These are phyloP conservation scores for Diaporthe sp. DNA, from an alignment of 2,329 filamentous ascomycete genomes.

Conservation along the genomic window DNA sequence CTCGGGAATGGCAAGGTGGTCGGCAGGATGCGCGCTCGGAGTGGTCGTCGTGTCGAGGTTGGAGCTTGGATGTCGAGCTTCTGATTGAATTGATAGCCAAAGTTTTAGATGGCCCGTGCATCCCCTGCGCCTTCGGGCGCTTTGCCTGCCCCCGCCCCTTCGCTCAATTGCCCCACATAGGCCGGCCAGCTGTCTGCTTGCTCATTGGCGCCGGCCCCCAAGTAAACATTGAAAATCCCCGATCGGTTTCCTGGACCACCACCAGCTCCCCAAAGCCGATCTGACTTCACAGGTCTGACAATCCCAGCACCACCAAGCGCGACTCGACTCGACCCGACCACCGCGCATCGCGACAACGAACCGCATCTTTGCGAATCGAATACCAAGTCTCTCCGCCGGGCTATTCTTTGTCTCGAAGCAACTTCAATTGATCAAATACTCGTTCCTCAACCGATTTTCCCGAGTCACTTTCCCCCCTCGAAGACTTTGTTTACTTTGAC, in stretches of 20 bases:
- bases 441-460: background rate
- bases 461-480: background rate
- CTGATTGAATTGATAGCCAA: slow-evolving; percentile 17
- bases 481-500: slow-evolving; percentile 35
- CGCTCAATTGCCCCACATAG: background rate
- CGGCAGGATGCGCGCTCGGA: background rate
- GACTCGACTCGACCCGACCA: background rate
- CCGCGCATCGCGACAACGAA: slow-evolving; percentile 6
- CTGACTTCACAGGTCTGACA: slow-evolving; percentile 4
- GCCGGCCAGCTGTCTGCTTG: background rate
- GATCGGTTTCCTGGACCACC: slow-evolving; percentile 32
- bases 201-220: slow-evolving; percentile 40
- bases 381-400: background rate
- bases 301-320: slow-evolving; percentile 12
- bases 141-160: background rate
- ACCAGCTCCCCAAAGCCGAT: slow-evolving; percentile 1
- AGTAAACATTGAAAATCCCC: slow-evolving; percentile 39
- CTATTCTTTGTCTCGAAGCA: background rate
- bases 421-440: slow-evolving; percentile 7
- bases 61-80: background rate
- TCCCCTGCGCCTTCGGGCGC: background rate
- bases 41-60: background rate
- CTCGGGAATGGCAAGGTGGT: background rate
- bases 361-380: slow-evolving; percentile 10
- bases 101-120: slow-evolving; percentile 40